Percentiles rank a stretch among this genome's conserved stretches.
These are phyloP conservation scores for Drechslera avenae DNA, from an alignment of 2,329 filamentous ascomycete genomes.

Conservation along the genomic window DNA sequence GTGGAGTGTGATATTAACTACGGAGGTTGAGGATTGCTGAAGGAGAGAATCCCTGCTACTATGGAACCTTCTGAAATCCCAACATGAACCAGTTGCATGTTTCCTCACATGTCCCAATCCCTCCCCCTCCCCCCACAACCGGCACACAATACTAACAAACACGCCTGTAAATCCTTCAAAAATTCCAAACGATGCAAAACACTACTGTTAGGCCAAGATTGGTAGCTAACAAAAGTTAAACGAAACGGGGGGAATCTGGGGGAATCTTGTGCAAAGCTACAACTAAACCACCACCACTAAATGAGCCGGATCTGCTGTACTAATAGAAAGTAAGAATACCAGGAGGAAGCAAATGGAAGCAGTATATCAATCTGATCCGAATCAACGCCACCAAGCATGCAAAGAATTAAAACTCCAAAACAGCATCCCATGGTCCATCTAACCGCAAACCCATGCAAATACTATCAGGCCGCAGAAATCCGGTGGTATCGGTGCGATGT, in stretches of 20 bases:
- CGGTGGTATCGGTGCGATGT: conserved; percentile 22
- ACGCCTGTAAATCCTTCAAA: too few species aligned
- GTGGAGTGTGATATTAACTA: too few species aligned
- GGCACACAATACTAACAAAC: too few species aligned
- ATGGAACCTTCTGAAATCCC: background rate
- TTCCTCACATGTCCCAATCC: background rate
- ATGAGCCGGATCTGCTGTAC: conserved; percentile 19
- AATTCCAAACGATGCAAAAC: conserved; percentile 22
- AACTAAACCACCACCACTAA: conserved; percentile 20
- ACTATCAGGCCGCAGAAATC: conserved; percentile 28
- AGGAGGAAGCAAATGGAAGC: conserved; percentile 8
- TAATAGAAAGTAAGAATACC: conserved; percentile 16
- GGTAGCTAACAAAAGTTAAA: conserved; percentile 11
- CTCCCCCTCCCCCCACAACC: too few species aligned
- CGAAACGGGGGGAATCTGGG: conserved; percentile 22
- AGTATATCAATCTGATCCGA: conserved; percentile 21
- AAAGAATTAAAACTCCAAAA: conserved; percentile 19
- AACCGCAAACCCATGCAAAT: conserved; percentile 37
- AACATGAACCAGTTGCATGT: too few species aligned
- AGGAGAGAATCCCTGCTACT: too few species aligned
- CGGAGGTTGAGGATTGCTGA: too few species aligned
- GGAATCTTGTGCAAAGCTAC: conserved; percentile 38
- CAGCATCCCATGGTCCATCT: conserved; percentile 23
- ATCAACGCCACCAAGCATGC: conserved; percentile 32
- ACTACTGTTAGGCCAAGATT: conserved; percentile 12